Evolutionary conservation across 805 yeast genomes (phyloP), one percentile per base, ranked within the genome.

Genomic region (Babjeviella inositovora): DNA sequence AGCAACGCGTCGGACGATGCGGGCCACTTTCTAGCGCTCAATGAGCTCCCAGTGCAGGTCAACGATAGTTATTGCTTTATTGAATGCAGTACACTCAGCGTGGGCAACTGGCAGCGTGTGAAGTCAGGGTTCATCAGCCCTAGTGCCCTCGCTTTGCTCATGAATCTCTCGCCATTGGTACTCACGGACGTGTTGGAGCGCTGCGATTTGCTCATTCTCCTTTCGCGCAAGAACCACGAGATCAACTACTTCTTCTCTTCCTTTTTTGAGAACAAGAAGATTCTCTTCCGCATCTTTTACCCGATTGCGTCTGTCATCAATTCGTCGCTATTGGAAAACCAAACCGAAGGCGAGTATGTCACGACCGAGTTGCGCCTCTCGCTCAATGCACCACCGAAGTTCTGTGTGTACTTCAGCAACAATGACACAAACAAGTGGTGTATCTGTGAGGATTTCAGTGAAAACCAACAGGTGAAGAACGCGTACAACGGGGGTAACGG

Each of bases 371-470:
- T 66, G 28, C 54, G 66, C 33, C 40, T 65, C 17, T 56, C 50
- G 25, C 46, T 69, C 25, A 48, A 62, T 11, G 64, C 69, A 27
- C 64, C 79, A 19, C 92, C 92, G 5, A 71, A 70, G 37, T 79
- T 79, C 46, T 80, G 85, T 1, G 90, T 79, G 2, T 73, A 71
- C 36, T 77, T 76, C 41, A 51, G 50, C 2, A 57, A 58, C 30
- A 53, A 60, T 18, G 54, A 61, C 31, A 43, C 58, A 13, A 72
- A 72, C 39, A 77, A 70, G 35, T 74, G 85, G 85, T 70, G 79
- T 1, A 70, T 75, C 13, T 76, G 87, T 45, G 87, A 75, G 28
- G 92, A 79, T 45, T 79, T 79, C 33, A 70, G 81, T 28, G 90
- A 77, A 36, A 85, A 80, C 8, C 82, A 74, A 37, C 87, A 77